Percentiles rank a stretch among this genome's conserved stretches.
phyloP scores from a whole-genome alignment of 306 rosid genomes.

The Sphenostylis stenocarpa region DNA sequence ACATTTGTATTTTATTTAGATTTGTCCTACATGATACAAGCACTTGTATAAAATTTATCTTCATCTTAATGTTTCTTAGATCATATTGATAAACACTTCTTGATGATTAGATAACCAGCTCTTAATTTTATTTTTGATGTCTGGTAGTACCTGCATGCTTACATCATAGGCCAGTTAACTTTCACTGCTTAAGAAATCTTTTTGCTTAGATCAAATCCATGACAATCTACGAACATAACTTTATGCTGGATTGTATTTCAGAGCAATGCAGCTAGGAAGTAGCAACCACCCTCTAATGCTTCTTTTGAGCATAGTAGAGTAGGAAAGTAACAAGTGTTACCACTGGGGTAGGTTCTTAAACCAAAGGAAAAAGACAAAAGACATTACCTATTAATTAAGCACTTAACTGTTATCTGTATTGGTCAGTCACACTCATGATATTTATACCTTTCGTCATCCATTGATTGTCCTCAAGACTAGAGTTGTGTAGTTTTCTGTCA shows the following conservation, averaged over 20 bases:
- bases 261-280: conserved; percentile 3
- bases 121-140: neutral
- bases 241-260: neutral
- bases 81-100: neutral
- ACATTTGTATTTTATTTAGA: neutral
- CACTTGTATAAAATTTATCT: neutral
- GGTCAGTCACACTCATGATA: conserved; percentile 25
- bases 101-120: neutral
- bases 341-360: neutral
- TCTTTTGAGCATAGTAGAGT: neutral
- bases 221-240: neutral
- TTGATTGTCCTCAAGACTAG: conserved; percentile 30
- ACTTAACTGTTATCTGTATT: conserved; percentile 2
- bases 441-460: conserved; percentile 33
- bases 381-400: neutral
- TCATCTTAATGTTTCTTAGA: neutral
- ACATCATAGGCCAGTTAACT: neutral
- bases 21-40: neutral
- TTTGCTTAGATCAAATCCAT: conserved; percentile 1
- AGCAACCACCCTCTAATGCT: conserved; percentile 3
- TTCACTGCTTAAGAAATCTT: conserved; percentile 21
- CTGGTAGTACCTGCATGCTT: conserved; percentile 17
- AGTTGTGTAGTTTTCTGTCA: conserved; percentile 23
- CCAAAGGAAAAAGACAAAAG: conserved; percentile 32
- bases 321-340: neutral